Evolutionary conservation across 805 yeast species (phyloP).

Genomic region (Candida andamanensis): DNA sequence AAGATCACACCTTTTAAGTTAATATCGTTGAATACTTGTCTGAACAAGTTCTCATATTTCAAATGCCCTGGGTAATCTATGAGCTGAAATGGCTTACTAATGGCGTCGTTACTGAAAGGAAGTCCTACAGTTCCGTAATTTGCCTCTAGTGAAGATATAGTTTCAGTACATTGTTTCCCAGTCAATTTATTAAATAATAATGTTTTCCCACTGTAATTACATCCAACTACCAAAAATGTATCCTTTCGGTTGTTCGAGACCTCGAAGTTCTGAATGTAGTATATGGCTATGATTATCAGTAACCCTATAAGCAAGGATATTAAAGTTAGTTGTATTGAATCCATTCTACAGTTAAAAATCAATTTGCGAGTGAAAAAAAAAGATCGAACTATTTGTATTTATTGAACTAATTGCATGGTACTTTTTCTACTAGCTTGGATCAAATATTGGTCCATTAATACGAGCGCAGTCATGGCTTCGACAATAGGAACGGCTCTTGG

Average conservation of each 20-base stretch:
- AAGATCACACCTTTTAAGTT: constrained; percentile 65
- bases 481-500: constrained; percentile 99
- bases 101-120: constrained; percentile 31
- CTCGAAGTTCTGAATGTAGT: constrained; percentile 20
- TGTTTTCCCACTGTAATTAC: constrained; percentile 65
- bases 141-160: constrained; percentile 37
- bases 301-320: constrained; percentile 24
- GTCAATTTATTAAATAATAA: constrained; percentile 39
- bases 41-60: constrained; percentile 59
- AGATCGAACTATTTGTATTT: background rate
- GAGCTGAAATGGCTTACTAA: constrained; percentile 41
- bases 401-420: constrained; percentile 7
- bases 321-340: constrained; percentile 20
- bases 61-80: constrained; percentile 88
- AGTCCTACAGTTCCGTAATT: constrained; percentile 23
- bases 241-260: constrained; percentile 30
- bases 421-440: constrained; percentile 79
- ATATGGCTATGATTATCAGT: constrained; percentile 17
- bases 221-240: constrained; percentile 60
- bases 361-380: background rate
- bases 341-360: constrained; percentile 17
- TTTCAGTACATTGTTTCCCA: constrained; percentile 13
- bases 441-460: constrained; percentile 77
- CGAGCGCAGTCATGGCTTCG: constrained; percentile 97
- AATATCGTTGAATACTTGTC: constrained; percentile 40